A percentile compares a stretch with the other conserved stretches of the same genome.
phyloP scores from a whole-genome alignment of 768 basidiomycete genomes.

The Galerina marginata region DNA sequence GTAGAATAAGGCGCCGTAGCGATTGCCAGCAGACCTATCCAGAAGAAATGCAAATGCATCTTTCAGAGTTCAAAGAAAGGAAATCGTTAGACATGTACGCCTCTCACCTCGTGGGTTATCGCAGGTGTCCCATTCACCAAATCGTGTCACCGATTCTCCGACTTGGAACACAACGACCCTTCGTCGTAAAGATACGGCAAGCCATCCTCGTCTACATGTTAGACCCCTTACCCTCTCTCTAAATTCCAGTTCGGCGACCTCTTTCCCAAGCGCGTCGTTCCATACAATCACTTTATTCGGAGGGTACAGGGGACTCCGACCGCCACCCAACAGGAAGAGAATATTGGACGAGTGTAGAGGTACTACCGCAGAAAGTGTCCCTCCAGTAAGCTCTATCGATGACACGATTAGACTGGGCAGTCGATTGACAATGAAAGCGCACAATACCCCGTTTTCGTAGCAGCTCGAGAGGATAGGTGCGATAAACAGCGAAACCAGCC shows the following conservation, averaged over 20 bases:
- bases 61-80: conserved; percentile 22
- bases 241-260: conserved; percentile 90
- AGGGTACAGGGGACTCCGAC: conserved; percentile 86
- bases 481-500: conserved; percentile 85
- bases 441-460: conserved; percentile 79
- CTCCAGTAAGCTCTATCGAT: conserved; percentile 70
- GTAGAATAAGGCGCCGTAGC: conserved; percentile 82
- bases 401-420: conserved; percentile 18
- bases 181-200: conserved; percentile 79
- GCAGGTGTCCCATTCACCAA: conserved; percentile 84
- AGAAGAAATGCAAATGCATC: conserved; percentile 3
- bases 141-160: conserved; percentile 60
- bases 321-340: conserved; percentile 86
- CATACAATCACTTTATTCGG: conserved; percentile 92
- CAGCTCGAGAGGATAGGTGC: conserved; percentile 73
- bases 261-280: conserved; percentile 78
- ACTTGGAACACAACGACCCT: conserved; percentile 82
- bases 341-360: conserved; percentile 85
- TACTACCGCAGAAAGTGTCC: conserved; percentile 76
- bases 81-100: background rate
- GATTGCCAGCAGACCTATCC: conserved; percentile 73
- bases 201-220: conserved; percentile 82
- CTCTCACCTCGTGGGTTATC: conserved; percentile 81
- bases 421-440: background rate
- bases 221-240: conserved; percentile 82